Evolutionary conservation across 257 asterid genomes (phyloP), one percentile per base, ranked within the genome.

Genomic region (Paulownia fortunei): DNA sequence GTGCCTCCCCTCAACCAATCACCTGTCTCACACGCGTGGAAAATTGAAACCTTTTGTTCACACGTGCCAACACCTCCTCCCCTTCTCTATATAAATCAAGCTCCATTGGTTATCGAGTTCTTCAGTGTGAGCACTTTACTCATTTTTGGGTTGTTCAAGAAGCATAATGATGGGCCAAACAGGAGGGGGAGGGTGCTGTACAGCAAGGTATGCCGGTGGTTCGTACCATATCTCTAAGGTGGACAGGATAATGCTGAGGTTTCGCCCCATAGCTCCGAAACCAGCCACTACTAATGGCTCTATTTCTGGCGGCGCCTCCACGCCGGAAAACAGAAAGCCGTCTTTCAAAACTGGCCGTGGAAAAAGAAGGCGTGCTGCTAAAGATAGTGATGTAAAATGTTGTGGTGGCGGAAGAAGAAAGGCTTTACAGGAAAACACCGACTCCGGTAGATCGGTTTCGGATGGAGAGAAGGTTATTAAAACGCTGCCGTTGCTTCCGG

Each of bases 191-290:
- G 97, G 92, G 49, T 92, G 95, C 42, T 92, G 97, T 80, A 85
- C 88, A 27, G 92, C 91, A 23, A 84, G 94, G 78, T 92, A 86
- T 67, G 80, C 83, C n/a, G 83, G 90, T 11, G 84, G 79, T 37
- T 85, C 76, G 36, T 86, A 88, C 73, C 91, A 88, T 60, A 51
- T 73, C 83, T 86, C 94, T 0, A 89, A 84, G 39, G 73, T 91
- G 23, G 87, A 83, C 21, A 59, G 84, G n/a, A 90, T 93, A 85
- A 90, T 93, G 96, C 83, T 87, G 4, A 76, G 78, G 63, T 93
- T 80, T 74, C 90, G 98, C 32, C 98, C 97, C 0, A 91, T 93
- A 18, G 98, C 98, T 0, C 98, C 98, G 0, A 93, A 91, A 54
- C 98, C 98, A 1, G 64, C 84, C 39, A 74, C 84, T 1, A 6